These are phyloP conservation scores for Acephala macrosclerotiorum DNA, from an alignment of 2,329 filamentous ascomycete species.

Conservation along the genomic window DNA sequence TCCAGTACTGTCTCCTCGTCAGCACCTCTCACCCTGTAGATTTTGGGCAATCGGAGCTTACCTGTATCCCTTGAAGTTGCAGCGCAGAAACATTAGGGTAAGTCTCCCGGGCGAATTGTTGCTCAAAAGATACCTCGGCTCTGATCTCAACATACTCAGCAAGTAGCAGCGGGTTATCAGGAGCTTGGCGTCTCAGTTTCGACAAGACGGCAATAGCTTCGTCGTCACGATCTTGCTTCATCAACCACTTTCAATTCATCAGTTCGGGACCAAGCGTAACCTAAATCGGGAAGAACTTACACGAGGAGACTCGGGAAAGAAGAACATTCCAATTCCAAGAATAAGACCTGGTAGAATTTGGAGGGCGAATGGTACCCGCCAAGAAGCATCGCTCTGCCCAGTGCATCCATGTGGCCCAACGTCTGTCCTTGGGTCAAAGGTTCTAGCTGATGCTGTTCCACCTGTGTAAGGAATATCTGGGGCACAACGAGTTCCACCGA, in stretches of 20 bases:
- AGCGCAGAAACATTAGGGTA: slow-evolving; percentile 49
- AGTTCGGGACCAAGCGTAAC: neutral
- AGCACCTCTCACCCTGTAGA: neutral
- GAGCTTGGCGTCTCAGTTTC: slow-evolving; percentile 54
- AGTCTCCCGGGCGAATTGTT: slow-evolving; percentile 56
- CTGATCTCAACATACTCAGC: slow-evolving; percentile 67
- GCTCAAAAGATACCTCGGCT: slow-evolving; percentile 64
- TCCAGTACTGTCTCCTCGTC: slow-evolving; percentile 25
- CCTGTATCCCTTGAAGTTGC: slow-evolving; percentile 24
- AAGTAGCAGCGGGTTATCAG: slow-evolving; percentile 58
- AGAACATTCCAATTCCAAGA: slow-evolving; percentile 62
- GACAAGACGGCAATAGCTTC: slow-evolving; percentile 60
- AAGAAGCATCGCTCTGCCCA: slow-evolving; percentile 53
- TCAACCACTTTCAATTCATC: slow-evolving; percentile 51
- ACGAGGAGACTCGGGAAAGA: slow-evolving; percentile 65
- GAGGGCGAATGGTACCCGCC: slow-evolving; percentile 63
- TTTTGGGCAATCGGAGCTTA: neutral
- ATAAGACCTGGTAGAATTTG: slow-evolving; percentile 62
- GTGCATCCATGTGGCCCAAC: slow-evolving; percentile 35
- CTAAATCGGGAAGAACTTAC: neutral
- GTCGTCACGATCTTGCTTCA: slow-evolving; percentile 60
- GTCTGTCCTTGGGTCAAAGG: slow-evolving; percentile 33
- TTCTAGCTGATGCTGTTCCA: slow-evolving; percentile 22
- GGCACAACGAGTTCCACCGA: slow-evolving; percentile 35
- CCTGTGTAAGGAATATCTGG: slow-evolving; percentile 35